These are phyloP conservation scores for Quercus lobata DNA, from an alignment of 331 rosid species.

Conservation along the genomic window DNA sequence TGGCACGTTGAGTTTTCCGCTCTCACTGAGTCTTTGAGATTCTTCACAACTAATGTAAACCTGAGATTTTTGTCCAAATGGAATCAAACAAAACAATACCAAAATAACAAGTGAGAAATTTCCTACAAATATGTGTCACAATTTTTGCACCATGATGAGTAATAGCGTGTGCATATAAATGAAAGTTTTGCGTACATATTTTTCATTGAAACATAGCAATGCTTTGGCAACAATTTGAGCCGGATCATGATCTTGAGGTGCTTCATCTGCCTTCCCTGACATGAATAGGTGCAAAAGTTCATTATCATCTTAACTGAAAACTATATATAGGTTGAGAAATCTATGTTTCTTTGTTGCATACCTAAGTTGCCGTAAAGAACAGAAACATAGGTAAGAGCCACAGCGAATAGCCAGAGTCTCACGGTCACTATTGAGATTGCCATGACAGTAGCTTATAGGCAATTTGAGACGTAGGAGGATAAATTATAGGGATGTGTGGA, in stretches of 20 bases:
- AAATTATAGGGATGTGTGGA: background rate
- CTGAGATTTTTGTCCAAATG: conserved; percentile 22
- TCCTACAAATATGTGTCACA: too few species aligned
- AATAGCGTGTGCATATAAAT: too few species aligned
- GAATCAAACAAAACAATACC: background rate
- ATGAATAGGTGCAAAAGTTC: background rate
- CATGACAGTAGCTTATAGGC: conserved; percentile 27
- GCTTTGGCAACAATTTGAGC: conserved; percentile 62
- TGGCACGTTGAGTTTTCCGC: conserved; percentile 58
- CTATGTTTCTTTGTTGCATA: background rate
- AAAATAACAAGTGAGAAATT: background rate
- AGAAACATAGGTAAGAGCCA: conserved; percentile 29
- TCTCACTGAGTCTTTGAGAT: conserved; percentile 46
- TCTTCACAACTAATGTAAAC: conserved; percentile 75
- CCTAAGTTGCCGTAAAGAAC: conserved; percentile 37
- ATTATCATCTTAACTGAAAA: background rate
- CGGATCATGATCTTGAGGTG: conserved; percentile 30
- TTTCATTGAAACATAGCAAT: conserved; percentile 73
- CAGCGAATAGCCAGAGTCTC: conserved; percentile 30
- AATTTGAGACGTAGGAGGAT: background rate
- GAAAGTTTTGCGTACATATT: conserved; percentile 43
- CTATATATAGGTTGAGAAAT: background rate
- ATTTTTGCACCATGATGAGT: too few species aligned
- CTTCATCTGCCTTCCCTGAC: conserved; percentile 42
- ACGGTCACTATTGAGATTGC: conserved; percentile 24